These are phyloP conservation scores for Lipomyces anomalus DNA, from an alignment of 805 yeast genomes.

Conservation along the genomic window DNA sequence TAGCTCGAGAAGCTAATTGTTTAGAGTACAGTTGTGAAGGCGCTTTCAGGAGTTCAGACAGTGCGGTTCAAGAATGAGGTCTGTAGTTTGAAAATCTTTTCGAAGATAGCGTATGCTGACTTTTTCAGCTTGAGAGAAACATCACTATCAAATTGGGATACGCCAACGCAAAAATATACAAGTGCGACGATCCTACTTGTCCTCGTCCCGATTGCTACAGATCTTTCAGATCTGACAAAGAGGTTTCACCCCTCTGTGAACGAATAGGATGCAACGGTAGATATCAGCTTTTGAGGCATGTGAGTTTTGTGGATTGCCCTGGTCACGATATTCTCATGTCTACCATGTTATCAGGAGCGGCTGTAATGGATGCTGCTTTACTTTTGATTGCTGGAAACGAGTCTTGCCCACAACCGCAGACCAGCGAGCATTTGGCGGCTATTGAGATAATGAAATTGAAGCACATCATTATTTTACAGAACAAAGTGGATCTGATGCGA, in stretches of 20 bases:
- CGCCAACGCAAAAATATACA: slow-evolving; percentile 97
- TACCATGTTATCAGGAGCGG: slow-evolving; percentile 99
- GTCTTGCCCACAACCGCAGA: slow-evolving; percentile 99
- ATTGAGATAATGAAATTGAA: slow-evolving; percentile 98
- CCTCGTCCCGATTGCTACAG: slow-evolving; percentile 93
- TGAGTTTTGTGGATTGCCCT: slow-evolving; percentile 98
- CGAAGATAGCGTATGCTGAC: too few species aligned
- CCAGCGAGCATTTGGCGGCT: slow-evolving; percentile 98
- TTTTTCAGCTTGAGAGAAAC: slow-evolving; percentile 71
- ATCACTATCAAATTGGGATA: slow-evolving; percentile 98
- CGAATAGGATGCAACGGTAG: slow-evolving; percentile 85
- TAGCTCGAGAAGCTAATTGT: too few species aligned
- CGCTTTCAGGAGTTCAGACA: slow-evolving; percentile 97
- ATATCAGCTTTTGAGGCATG: slow-evolving; percentile 88
- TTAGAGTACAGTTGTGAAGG: slow-evolving; percentile 78
- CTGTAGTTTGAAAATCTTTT: not conserved
- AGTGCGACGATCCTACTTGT: slow-evolving; percentile 76
- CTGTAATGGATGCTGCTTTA: slow-evolving; percentile 99
- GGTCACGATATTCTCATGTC: slow-evolving; percentile 99
- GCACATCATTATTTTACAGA: slow-evolving; percentile 92
- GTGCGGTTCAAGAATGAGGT: slow-evolving; percentile 96
- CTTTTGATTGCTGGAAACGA: slow-evolving; percentile 96
- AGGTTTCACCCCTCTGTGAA: slow-evolving; percentile 87
- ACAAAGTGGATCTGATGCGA: slow-evolving; percentile 97
- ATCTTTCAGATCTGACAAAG: slow-evolving; percentile 91